Conservation (phyloP, 495 filamentous ascomycete species). For the Glonium stellatum region DNA sequence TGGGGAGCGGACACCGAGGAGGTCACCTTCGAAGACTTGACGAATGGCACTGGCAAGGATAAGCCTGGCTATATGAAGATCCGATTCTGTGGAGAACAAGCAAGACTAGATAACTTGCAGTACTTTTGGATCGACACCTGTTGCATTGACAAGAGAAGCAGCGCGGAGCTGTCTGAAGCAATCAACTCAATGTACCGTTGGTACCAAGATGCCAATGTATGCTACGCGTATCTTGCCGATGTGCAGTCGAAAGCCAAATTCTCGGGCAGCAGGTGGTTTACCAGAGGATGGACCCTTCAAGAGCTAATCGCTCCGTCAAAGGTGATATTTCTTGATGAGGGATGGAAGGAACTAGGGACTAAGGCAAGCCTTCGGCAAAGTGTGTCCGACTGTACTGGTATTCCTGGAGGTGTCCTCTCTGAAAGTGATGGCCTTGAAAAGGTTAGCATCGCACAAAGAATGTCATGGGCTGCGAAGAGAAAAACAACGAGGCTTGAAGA, state of each 20-base stretch:
- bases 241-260: constrained; percentile 2
- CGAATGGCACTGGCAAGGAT: too few species aligned
- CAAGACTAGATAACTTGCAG: too few species aligned
- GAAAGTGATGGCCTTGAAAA: neutral
- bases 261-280: constrained; percentile 18
- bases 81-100: too few species aligned
- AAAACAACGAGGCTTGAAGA: constrained; percentile 16
- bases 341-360: constrained; percentile 8
- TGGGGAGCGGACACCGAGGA: too few species aligned
- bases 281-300: constrained; percentile 25
- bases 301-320: constrained; percentile 19
- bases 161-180: too few species aligned
- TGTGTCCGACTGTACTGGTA: neutral
- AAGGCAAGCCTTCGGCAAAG: neutral
- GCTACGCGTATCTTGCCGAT: constrained; percentile 17
- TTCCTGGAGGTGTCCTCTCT: neutral
- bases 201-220: constrained; percentile 15
- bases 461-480: constrained; percentile 19
- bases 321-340: constrained; percentile 10
- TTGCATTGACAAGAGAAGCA: constrained; percentile 19
- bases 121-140: too few species aligned
- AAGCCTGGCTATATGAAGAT: too few species aligned
- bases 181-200: constrained; percentile 23
- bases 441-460: constrained; percentile 14
- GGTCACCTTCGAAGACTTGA: too few species aligned